Percentiles rank a stretch among this genome's conserved stretches.
Conservation (phyloP, 495 filamentous ascomycete genomes). For the Halenospora varia region DNA sequence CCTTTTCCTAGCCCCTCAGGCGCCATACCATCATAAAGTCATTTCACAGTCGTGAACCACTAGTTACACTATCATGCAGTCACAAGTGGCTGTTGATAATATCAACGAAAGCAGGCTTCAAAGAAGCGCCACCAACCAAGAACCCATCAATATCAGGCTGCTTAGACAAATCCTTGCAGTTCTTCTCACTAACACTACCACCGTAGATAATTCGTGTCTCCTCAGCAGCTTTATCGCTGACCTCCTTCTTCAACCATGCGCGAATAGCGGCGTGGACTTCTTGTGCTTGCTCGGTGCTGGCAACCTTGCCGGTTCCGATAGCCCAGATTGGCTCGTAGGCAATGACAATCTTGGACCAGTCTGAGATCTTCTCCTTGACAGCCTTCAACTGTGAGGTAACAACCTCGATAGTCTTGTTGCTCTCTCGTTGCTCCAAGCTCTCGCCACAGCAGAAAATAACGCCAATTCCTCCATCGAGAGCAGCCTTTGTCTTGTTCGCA, state of each 20-base stretch:
- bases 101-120: constrained; percentile 87
- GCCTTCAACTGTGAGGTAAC: constrained; percentile 75
- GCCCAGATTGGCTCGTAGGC: constrained; percentile 99
- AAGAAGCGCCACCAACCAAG: constrained; percentile 93
- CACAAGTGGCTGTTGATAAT: constrained; percentile 55
- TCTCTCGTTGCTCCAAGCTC: constrained; percentile 87
- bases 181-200: constrained; percentile 95
- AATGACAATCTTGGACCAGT: constrained; percentile 93
- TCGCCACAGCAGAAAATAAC: constrained; percentile 98
- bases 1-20: neutral
- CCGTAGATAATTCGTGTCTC: constrained; percentile 91
- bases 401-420: constrained; percentile 81
- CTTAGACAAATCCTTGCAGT: constrained; percentile 88
- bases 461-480: constrained; percentile 77
- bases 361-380: constrained; percentile 62
- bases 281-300: constrained; percentile 88
- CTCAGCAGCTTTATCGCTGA: constrained; percentile 67
- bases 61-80: constrained; percentile 11
- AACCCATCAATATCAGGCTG: constrained; percentile 96
- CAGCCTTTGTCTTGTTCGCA: constrained; percentile 87
- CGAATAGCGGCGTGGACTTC: constrained; percentile 93
- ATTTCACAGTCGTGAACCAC: constrained; percentile 13
- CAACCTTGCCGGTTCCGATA: constrained; percentile 97
- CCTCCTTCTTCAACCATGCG: constrained; percentile 72
- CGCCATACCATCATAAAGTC: neutral